Base-by-base conservation (phyloP, 192 early-diverging fungal genomes). In the Diversispora epigaea region DNA sequence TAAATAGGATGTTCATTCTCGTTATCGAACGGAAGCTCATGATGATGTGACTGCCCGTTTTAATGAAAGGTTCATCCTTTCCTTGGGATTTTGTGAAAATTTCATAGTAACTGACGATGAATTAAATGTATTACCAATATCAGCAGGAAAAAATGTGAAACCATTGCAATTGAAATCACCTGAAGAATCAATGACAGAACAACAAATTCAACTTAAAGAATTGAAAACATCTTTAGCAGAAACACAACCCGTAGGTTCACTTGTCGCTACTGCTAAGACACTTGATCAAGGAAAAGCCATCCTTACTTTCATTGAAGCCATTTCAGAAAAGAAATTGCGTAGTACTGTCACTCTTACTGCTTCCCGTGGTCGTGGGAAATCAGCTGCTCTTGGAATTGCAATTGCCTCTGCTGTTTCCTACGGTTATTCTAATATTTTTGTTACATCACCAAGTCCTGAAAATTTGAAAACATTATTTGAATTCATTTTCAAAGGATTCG, bases 401-500 rank as follows among this genome's bases (percentile, higher is more conserved):
- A 93, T 99, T 78, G 95, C 95, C 17, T 90, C 94, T 1, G 97
- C 97, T 14, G 87, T 99, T n/a, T 93, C 96, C 0, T 97, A 96
- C 83, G 97, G 97, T 44, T 99, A 99, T 83, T 95, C 94, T 71
- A 99, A 99, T 83, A 96, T 99, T 75, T 99, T 99, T 85, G 93
- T 99, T 76, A 97, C 97, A 2, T 96, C 96, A 15, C 97, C 97
- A 32, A 90, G 90, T 68, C 96, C 97, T 39, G 96, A 98, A 80
- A 99, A 99, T 79, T 91, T 99, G 79, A 97, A 96, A 79, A 99
- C 97, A 6, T 84, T 99, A 45, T 99, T 99, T 76, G 94, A 97
- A 84, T 98, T 98, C 85, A 86, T 99, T 6, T 97, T 99, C 87
- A 95, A 95, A 81, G 95, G 93, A 17, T 97, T 99, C 75, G 96